phyloP scores from a whole-genome alignment of 495 filamentous ascomycete genomes.

The Xylaria bambusicola region DNA sequence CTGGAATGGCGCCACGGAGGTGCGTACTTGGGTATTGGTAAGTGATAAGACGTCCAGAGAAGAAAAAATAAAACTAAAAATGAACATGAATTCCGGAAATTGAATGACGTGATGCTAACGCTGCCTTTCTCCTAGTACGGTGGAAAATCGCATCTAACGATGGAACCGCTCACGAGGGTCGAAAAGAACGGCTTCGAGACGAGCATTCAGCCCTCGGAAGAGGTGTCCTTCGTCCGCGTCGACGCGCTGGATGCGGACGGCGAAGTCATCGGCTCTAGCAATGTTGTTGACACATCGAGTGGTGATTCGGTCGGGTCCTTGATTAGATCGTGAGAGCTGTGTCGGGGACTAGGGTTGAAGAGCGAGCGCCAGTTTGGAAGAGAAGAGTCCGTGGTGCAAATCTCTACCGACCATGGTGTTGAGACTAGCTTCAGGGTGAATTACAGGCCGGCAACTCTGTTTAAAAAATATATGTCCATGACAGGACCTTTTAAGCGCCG shows the following conservation, averaged over 20 bases:
- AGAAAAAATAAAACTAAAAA: no score
- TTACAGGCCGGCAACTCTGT: no score
- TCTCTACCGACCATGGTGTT: not conserved
- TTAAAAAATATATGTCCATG: no score
- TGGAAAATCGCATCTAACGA: slow-evolving; percentile 1
- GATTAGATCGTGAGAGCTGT: not conserved
- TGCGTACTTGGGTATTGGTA: slow-evolving; percentile 24
- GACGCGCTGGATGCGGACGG: slow-evolving; percentile 24
- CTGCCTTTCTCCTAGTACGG: slow-evolving; percentile 4
- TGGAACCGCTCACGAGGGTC: slow-evolving; percentile 18
- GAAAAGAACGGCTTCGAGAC: slow-evolving; percentile 31
- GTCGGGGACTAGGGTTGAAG: no score
- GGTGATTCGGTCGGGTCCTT: slow-evolving; percentile 16
- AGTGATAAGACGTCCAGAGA: not conserved
- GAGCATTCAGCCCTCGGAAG: slow-evolving; percentile 9
- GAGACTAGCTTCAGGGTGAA: not conserved
- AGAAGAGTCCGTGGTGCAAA: no score
- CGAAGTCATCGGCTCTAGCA: slow-evolving; percentile 21
- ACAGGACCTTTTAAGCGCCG: not conserved
- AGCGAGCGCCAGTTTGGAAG: no score
- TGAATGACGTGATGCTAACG: not conserved
- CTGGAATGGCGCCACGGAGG: slow-evolving; percentile 36
- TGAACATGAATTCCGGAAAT: not conserved
- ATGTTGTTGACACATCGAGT: slow-evolving; percentile 23
- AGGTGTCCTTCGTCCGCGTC: slow-evolving; percentile 19